Conservation (phyloP, 306 rosid species). For the Carpinus viminea region DNA sequence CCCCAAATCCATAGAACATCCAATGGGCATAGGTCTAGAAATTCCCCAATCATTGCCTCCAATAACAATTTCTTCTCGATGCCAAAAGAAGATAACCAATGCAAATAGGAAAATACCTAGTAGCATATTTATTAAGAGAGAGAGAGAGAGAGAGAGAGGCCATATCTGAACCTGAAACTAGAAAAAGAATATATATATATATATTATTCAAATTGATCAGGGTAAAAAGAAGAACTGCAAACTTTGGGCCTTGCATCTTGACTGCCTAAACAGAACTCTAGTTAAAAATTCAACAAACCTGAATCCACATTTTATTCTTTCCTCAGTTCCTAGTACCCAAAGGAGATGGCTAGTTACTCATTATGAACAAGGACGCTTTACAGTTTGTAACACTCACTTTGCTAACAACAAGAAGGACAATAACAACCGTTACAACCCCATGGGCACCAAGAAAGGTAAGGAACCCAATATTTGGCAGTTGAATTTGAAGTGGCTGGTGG, state of each 20-base stretch:
- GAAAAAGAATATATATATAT: neutral
- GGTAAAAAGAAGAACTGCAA: neutral
- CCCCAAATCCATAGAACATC: neutral
- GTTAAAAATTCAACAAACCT: conserved; percentile 5
- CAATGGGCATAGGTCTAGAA: neutral
- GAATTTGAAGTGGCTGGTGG: conserved; percentile 18
- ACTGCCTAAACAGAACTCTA: neutral
- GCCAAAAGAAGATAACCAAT: neutral
- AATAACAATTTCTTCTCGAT: neutral
- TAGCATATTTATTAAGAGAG: neutral
- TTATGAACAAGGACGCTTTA: conserved; percentile 13
- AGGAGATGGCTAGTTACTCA: neutral
- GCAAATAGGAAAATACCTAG: neutral
- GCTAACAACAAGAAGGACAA: conserved; percentile 29
- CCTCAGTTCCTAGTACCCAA: conserved; percentile 22
- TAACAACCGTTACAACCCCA: conserved; percentile 16
- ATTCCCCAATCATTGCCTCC: neutral
- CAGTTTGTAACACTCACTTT: conserved; percentile 29
- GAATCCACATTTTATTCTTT: conserved; percentile 27
- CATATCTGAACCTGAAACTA: neutral
- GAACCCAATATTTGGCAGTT: conserved; percentile 26
- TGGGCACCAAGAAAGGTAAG: conserved; percentile 36
- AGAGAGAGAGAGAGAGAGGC: neutral
- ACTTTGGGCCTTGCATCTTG: neutral
- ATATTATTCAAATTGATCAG: neutral